Percentiles rank a stretch among this genome's conserved stretches.
phyloP scores from a whole-genome alignment of 2,329 filamentous ascomycete genomes.

The Claviceps fusiformis region DNA sequence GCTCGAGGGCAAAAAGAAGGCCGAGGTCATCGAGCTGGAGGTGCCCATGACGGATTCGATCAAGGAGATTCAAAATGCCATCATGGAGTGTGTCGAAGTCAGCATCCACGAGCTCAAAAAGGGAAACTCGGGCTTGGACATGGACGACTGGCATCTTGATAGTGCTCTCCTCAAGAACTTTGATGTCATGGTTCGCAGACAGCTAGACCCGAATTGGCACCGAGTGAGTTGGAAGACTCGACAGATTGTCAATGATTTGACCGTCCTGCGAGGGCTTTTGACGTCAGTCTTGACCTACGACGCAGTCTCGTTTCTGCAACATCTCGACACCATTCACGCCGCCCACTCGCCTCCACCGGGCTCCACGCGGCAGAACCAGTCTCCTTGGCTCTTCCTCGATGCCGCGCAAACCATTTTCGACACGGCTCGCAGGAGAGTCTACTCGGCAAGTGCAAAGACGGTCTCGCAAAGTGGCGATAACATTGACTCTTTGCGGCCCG shows the following conservation, averaged over 20 bases:
- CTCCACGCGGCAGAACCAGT: slow-evolving; percentile 76
- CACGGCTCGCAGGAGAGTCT: slow-evolving; percentile 77
- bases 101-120: slow-evolving; percentile 92
- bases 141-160: slow-evolving; percentile 95
- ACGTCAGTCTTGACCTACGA: slow-evolving; percentile 76
- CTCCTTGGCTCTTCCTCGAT: slow-evolving; percentile 92
- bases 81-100: slow-evolving; percentile 90
- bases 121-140: slow-evolving; percentile 75
- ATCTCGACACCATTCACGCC: slow-evolving; percentile 86
- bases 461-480: slow-evolving; percentile 28
- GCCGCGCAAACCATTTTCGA: slow-evolving; percentile 91
- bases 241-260: slow-evolving; percentile 84
- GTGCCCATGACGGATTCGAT: slow-evolving; percentile 92
- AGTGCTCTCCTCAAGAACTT: slow-evolving; percentile 88
- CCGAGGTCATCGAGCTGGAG: slow-evolving; percentile 93
- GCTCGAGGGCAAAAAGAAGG: slow-evolving; percentile 81
- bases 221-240: slow-evolving; percentile 88
- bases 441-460: slow-evolving; percentile 52
- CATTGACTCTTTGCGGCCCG: slow-evolving; percentile 55
- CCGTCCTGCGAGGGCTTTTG: slow-evolving; percentile 68
- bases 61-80: slow-evolving; percentile 83
- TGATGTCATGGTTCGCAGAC: slow-evolving; percentile 73
- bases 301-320: slow-evolving; percentile 79
- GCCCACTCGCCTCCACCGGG: slow-evolving; percentile 80
- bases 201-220: slow-evolving; percentile 95